Evolutionary conservation across 148 eudicot species (phyloP), one percentile per base, ranked within the genome.

Genomic region (Spergularia bocconei): DNA sequence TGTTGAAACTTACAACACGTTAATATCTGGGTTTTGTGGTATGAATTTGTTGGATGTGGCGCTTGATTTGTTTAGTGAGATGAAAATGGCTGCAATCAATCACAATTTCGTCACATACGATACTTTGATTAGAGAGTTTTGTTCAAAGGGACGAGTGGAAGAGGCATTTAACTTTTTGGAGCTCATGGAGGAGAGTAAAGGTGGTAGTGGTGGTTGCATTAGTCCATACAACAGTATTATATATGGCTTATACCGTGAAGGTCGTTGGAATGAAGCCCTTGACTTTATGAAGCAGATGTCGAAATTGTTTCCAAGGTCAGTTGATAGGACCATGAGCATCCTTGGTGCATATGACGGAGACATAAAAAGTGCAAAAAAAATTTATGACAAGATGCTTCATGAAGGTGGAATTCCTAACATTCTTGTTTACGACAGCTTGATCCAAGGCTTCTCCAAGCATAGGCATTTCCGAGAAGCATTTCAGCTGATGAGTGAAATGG

Each of bases 141-240:
- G 96, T 73, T 87, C 85, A 17, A 79, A 83, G 63, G 93, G 92
- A 65, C 83, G 83, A 76, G 78, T 81, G 21, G 82, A 84, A 11
- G 90, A 86, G 39, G 98, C 91, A 51, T 82, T 84, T 50, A 78
- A 78, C 86, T 64, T 90, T 67, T 75, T 95, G 84, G 98, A 95
- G 74, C 36, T 84, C 63, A 85, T 95, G 96, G 89, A 86, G 78
- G 88, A 87, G 83, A 82, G 69, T 8, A 89, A 81, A 76, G 80
- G 77, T 17, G 88, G 85, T 58, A 79, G 85, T 39, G 67, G 78
- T 3, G 87, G 87, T 13, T 87, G 41, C 58, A 80, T 95, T 50
- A 83, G 87, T 78, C 92, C 97, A 69, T 95, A 92, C 77, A 94
- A 94, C 62, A 85, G 87, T 61, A 76, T 91, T 71, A 72, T 94